A percentile compares a stretch with the other conserved stretches of the same genome.
Conservation (phyloP, 768 basidiomycete species). For the Hebeloma cylindrosporum region DNA sequence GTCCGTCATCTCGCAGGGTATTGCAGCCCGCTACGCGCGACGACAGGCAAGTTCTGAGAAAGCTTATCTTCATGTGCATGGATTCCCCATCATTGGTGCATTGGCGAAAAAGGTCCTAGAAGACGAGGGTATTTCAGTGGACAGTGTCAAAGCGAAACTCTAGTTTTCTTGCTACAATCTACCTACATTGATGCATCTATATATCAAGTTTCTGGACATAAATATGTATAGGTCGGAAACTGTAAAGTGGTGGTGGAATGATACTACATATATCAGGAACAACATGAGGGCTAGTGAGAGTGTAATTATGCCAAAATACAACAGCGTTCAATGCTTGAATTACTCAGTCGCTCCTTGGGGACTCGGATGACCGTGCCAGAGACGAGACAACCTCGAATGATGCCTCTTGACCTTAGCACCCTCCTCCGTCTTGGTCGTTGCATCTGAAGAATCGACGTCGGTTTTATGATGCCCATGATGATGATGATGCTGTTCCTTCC, state of each 20-base stretch:
- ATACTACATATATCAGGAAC: no score
- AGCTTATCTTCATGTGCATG: slow-evolving; percentile 45
- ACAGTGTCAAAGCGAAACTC: slow-evolving; percentile 32
- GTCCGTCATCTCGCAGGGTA: slow-evolving; percentile 84
- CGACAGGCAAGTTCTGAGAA: slow-evolving; percentile 88
- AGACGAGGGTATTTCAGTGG: slow-evolving; percentile 45
- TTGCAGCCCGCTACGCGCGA: slow-evolving; percentile 81
- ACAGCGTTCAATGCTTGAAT: no score
- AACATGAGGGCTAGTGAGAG: no score
- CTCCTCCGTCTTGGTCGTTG: background rate
- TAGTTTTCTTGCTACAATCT: slow-evolving; percentile 10
- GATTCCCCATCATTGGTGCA: slow-evolving; percentile 63
- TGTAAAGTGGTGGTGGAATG: no score
- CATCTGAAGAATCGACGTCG: slow-evolving; percentile 3
- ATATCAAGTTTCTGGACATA: no score
- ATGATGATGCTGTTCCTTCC: slow-evolving; percentile 34
- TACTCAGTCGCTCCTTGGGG: no score
- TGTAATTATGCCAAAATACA: no score
- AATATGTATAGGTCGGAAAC: no score
- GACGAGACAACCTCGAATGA: slow-evolving; percentile 1
- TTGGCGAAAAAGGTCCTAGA: slow-evolving; percentile 62
- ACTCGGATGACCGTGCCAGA: no score
- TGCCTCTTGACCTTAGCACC: slow-evolving; percentile 1
- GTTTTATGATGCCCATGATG: slow-evolving; percentile 15
- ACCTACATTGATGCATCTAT: no score